Evolutionary conservation across 2,329 filamentous ascomycete species (phyloP), one percentile per base, ranked within the genome.

Genomic region (Sclerotinia borealis): DNA sequence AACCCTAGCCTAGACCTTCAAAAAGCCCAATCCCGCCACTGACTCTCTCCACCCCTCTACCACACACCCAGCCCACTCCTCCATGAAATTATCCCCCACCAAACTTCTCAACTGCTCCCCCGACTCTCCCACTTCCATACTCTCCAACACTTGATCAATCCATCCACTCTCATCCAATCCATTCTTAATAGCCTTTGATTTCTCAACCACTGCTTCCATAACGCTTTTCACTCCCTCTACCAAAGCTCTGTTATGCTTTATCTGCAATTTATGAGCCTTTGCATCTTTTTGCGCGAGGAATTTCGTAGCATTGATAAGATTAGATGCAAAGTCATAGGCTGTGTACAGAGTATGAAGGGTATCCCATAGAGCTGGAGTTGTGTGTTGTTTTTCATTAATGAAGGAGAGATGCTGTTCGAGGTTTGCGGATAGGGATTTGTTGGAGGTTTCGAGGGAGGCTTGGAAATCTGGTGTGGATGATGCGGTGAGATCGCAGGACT

Each of bases 41-140:
- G 67, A 69, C 36, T 75, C 74, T 36, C 67, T 68, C 74, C 73
- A 75, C 36, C 72, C 72, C 55, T 73, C 72, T 2, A 72, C 68
- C 15, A 75, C 64, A 63, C 71, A 60, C 15, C 72, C 71, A 37
- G 73, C 73, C 72, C 72, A 75, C 34, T 69, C 68, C 64, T 75
- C 73, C 64, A 74, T 63, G 43, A 72, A 72, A 36, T 68, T 66
- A n/a, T 71, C 71, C 58, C 70, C 71, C 11, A 72, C 56, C 22
- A 69, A 34, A 19, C 64, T 56, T 36, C 65, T 69, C 52, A 72
- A 50, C n/a, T 65, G 59, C n/a, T 65, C 65, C 10, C 63, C 63
- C 27, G 70, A 47, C 5, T 41, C 52, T 19, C 27, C 36, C 29
- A 60, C 56, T 27, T 61, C 54, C 41, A 70, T 63, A 58, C 59